A percentile compares a stretch with the other conserved stretches of the same genome.
Conservation (phyloP, 805 yeast genomes). For the Pichia nanzhaoensis region DNA sequence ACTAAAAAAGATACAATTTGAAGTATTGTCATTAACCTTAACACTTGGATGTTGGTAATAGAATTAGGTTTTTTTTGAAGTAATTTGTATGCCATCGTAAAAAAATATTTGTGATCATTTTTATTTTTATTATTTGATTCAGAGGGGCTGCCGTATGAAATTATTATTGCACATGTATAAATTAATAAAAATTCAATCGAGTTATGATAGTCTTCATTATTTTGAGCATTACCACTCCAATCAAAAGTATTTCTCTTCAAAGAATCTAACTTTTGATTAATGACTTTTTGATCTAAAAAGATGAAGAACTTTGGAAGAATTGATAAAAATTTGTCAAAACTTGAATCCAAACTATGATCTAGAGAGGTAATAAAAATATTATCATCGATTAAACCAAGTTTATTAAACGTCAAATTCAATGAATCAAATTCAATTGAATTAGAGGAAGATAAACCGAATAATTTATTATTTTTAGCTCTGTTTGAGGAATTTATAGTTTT, state of each 20-base stretch:
- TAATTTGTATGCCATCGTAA: conserved; percentile 43
- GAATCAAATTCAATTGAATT: conserved; percentile 5
- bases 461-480: background rate
- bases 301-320: background rate
- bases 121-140: conserved; percentile 31
- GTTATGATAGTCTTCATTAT: conserved; percentile 22
- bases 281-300: conserved; percentile 5
- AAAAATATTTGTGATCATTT: conserved; percentile 43
- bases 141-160: conserved; percentile 19
- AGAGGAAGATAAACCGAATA: background rate
- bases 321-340: background rate
- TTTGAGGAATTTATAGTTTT: too few species aligned
- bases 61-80: conserved; percentile 8
- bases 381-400: conserved; percentile 6
- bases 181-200: conserved; percentile 46
- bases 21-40: conserved; percentile 5
- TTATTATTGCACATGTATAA: conserved; percentile 43
- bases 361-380: background rate
- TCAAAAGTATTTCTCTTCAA: conserved; percentile 21
- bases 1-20: conserved; percentile 1
- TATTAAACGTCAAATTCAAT: conserved; percentile 2
- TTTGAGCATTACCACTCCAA: conserved; percentile 12
- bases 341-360: background rate
- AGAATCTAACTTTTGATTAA: conserved; percentile 21
- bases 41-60: conserved; percentile 6